Conservation (phyloP, 164 flowering plant genomes). For the Nymphaea thermarum region DNA sequence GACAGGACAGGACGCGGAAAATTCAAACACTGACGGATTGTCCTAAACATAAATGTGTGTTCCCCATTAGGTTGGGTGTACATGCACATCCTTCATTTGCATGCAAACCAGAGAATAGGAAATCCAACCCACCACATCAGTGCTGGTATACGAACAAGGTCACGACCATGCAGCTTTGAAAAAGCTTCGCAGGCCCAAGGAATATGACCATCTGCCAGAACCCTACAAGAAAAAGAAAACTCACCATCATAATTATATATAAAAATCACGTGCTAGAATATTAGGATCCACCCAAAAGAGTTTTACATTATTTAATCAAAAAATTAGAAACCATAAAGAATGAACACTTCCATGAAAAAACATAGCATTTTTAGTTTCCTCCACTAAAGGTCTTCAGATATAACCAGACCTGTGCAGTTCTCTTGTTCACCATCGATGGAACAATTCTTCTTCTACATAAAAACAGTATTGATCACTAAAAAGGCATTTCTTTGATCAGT, state of each 20-base stretch:
- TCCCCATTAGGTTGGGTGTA: too few species aligned
- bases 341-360: not conserved
- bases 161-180: conserved; percentile 64
- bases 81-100: not conserved
- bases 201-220: conserved; percentile 91
- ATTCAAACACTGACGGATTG: too few species aligned
- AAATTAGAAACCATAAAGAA: not conserved
- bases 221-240: conserved; percentile 35
- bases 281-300: not conserved
- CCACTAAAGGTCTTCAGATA: too few species aligned
- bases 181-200: conserved; percentile 99
- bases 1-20: too few species aligned
- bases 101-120: not conserved
- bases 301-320: not conserved
- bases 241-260: not conserved
- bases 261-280: not conserved
- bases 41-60: too few species aligned
- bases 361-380: too few species aligned
- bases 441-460: too few species aligned
- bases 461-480: too few species aligned
- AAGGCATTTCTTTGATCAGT: too few species aligned
- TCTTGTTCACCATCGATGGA: too few species aligned
- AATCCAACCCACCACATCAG: conserved; percentile 54
- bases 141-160: conserved; percentile 48
- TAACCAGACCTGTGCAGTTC: too few species aligned